These are phyloP conservation scores for Rutidosis leptorrhynchoides DNA, from an alignment of 129 eudicot genomes.

Conservation along the genomic window DNA sequence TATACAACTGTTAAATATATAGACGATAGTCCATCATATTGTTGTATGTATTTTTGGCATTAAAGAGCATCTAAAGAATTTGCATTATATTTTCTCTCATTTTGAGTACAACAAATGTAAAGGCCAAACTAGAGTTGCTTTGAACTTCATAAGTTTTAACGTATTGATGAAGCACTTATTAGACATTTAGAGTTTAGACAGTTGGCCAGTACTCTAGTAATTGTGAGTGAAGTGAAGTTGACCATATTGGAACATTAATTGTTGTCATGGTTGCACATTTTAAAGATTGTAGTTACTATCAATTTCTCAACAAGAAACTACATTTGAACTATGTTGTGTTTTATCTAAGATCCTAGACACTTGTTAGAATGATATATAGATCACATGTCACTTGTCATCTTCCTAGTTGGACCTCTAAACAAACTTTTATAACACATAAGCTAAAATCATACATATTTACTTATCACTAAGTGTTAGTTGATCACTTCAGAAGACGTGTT, in stretches of 20 bases:
- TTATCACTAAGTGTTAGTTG: no score
- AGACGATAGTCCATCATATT: no score
- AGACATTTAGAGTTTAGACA: constrained; percentile 26
- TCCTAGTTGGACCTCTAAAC: not conserved
- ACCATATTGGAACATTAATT: constrained; percentile 22
- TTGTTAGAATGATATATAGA: not conserved
- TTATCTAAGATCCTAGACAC: not conserved
- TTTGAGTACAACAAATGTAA: not conserved
- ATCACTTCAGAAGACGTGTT: no score
- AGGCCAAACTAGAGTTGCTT: not conserved
- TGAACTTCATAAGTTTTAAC: not conserved
- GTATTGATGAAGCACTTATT: constrained; percentile 9
- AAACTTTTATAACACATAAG: not conserved
- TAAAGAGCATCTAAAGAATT: not conserved
- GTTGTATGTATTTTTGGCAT: constrained; percentile 11
- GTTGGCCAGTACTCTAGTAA: constrained; percentile 30
- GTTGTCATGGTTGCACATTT: constrained; percentile 27
- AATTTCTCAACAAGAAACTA: constrained; percentile 37
- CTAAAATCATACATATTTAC: not conserved
- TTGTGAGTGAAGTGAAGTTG: constrained; percentile 23
- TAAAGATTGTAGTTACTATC: constrained; percentile 25
- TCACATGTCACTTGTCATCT: not conserved
- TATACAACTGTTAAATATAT: no score
- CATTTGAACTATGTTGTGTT: constrained; percentile 1
- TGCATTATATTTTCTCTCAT: not conserved